phyloP scores from a whole-genome alignment of 148 eudicot genomes.

The Nyssa sinensis region DNA sequence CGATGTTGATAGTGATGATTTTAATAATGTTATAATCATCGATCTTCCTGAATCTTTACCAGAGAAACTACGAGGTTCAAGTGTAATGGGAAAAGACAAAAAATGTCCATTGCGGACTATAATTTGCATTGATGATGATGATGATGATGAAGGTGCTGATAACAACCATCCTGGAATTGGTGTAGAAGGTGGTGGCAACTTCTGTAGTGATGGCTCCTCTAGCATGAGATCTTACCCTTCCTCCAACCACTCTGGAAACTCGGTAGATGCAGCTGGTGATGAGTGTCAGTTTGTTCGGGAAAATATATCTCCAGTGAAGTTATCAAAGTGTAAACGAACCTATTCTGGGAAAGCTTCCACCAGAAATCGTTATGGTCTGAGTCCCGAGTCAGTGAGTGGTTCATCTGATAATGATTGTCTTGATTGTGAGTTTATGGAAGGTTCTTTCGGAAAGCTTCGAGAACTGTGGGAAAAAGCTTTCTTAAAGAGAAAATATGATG shows the following conservation, averaged over 20 bases:
- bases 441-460: conserved; percentile 45
- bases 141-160: conserved; percentile 36
- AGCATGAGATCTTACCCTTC: conserved; percentile 25
- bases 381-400: conserved; percentile 38
- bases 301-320: conserved; percentile 53
- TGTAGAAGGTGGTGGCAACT: conserved; percentile 21
- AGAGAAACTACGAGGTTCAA: conserved; percentile 29
- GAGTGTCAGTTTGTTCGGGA: conserved; percentile 44
- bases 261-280: conserved; percentile 22
- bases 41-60: conserved; percentile 63
- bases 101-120: conserved; percentile 29
- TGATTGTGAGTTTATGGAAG: conserved; percentile 78
- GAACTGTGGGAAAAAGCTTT: conserved; percentile 75
- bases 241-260: conserved; percentile 14
- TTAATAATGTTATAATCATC: conserved; percentile 49
- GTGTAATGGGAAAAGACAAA: conserved; percentile 20
- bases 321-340: conserved; percentile 73
- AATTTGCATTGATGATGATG: conserved; percentile 74
- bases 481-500: conserved; percentile 35
- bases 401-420: conserved; percentile 55
- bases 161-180: conserved; percentile 7
- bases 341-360: conserved; percentile 55
- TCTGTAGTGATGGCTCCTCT: conserved; percentile 32
- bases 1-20: conserved; percentile 68
- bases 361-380: conserved; percentile 47